Evolutionary conservation across 495 filamentous ascomycete genomes (phyloP).

Genomic region (Daldinia childiae): DNA sequence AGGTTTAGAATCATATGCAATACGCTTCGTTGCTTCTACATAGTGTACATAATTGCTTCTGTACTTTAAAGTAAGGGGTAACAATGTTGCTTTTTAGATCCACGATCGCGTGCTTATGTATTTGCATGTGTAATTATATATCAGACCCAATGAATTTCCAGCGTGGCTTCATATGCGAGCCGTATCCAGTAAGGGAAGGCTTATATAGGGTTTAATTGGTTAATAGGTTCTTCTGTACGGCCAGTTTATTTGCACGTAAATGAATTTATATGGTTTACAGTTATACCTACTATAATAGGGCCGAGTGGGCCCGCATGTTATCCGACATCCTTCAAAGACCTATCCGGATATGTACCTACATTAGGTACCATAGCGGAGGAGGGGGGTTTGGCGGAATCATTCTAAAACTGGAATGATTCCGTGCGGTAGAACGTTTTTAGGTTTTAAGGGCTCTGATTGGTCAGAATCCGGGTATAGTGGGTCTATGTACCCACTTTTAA

Average conservation of each 20-base stretch:
- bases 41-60: no score
- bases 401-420: no score
- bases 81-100: conserved; percentile 9
- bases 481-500: no score
- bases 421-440: no score
- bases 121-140: background rate
- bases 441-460: no score
- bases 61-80: conserved; percentile 1
- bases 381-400: no score
- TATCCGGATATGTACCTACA: background rate
- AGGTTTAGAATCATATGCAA: conserved; percentile 17
- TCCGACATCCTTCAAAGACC: background rate
- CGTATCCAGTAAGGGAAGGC: background rate
- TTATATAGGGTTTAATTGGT: background rate
- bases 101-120: conserved; percentile 11
- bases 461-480: no score
- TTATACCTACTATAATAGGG: conserved; percentile 4
- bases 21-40: conserved; percentile 5
- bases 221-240: background rate
- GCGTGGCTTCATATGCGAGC: background rate
- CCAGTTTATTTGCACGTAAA: background rate
- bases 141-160: background rate
- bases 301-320: background rate
- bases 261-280: background rate
- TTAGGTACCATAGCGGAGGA: no score